Percentiles rank a stretch among this genome's conserved stretches.
Conservation (phyloP, 257 asterid genomes). For the Solanum chaucha region DNA sequence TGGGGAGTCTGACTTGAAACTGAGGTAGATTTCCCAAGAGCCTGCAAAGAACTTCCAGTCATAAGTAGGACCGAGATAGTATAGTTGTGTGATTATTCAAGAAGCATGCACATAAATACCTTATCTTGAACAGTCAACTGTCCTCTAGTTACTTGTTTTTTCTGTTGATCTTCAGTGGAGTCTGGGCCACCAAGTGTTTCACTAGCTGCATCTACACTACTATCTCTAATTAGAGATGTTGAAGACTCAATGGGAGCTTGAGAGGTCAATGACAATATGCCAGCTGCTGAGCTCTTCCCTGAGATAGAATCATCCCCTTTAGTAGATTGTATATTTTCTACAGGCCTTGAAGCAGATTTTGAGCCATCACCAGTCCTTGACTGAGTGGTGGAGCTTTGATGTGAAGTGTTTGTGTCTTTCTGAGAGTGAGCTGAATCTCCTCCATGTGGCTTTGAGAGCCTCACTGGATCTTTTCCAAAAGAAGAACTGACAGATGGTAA, state of each 20-base stretch:
- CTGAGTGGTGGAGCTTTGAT: slow-evolving; percentile 23
- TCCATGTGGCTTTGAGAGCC: slow-evolving; percentile 21
- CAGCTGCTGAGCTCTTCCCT: slow-evolving; percentile 13
- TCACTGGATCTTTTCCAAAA: slow-evolving; percentile 31
- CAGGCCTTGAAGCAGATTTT: slow-evolving; percentile 11
- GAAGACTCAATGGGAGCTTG: slow-evolving; percentile 12
- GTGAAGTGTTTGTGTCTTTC: slow-evolving; percentile 28
- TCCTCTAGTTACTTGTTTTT: slow-evolving; percentile 12
- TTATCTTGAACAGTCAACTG: slow-evolving; percentile 18
- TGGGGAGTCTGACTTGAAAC: slow-evolving; percentile 29
- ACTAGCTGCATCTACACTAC: slow-evolving; percentile 13
- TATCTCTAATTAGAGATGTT: slow-evolving; percentile 9
- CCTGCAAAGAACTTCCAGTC: slow-evolving; percentile 29
- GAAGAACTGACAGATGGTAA: slow-evolving; percentile 28
- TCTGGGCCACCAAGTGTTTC: slow-evolving; percentile 17
- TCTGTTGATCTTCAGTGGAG: slow-evolving; percentile 18
- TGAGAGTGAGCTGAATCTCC: slow-evolving; percentile 22
- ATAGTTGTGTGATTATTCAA: not conserved
- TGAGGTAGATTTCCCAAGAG: slow-evolving; percentile 15
- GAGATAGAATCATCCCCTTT: slow-evolving; percentile 17
- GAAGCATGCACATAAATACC: slow-evolving; percentile 30
- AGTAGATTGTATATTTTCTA: slow-evolving; percentile 6
- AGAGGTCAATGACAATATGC: slow-evolving; percentile 13
- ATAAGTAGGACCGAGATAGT: not conserved
- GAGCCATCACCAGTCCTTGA: slow-evolving; percentile 35